Evolutionary conservation across 2,329 filamentous ascomycete species (phyloP).

Genomic region (Gyromitra esculenta): DNA sequence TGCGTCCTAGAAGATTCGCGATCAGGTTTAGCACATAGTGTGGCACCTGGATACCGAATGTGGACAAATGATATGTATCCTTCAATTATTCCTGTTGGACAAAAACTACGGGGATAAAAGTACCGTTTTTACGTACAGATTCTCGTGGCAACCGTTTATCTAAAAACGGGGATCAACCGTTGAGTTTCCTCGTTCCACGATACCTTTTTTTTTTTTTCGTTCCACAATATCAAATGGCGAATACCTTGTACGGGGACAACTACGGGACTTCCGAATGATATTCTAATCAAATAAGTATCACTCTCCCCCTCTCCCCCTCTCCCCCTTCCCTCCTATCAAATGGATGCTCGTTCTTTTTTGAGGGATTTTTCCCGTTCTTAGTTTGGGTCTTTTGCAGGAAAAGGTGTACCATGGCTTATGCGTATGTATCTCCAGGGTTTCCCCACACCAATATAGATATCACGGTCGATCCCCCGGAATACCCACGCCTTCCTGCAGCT

Average conservation of each 20-base stretch:
- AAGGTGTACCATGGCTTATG: slow-evolving; percentile 21
- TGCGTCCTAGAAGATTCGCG: slow-evolving; percentile 16
- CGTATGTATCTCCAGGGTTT: slow-evolving; percentile 22
- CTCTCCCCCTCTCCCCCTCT: background rate
- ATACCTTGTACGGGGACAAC: slow-evolving; percentile 5
- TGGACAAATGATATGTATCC: slow-evolving; percentile 17
- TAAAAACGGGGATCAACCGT: slow-evolving; percentile 18
- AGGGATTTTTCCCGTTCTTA: slow-evolving; percentile 31
- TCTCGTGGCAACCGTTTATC: background rate
- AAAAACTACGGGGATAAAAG: background rate
- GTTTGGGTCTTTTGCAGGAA: slow-evolving; percentile 15
- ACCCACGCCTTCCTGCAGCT: slow-evolving; percentile 34
- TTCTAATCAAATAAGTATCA: slow-evolving; percentile 9
- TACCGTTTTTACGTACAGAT: slow-evolving; percentile 33
- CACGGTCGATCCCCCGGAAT: slow-evolving; percentile 34
- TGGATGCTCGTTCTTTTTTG: slow-evolving; percentile 16
- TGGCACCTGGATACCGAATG: slow-evolving; percentile 13
- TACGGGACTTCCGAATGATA: slow-evolving; percentile 3
- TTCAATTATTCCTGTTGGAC: background rate
- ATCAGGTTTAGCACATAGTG: background rate
- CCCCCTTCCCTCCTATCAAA: background rate
- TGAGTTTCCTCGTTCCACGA: slow-evolving; percentile 5
- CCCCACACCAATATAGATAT: slow-evolving; percentile 28
- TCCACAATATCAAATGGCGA: slow-evolving; percentile 4
- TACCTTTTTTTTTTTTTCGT: background rate